A percentile compares a stretch with the other conserved stretches of the same genome.
Conservation (phyloP, 176 grass and related monocot genomes). For the Tillandsia fasciculata region DNA sequence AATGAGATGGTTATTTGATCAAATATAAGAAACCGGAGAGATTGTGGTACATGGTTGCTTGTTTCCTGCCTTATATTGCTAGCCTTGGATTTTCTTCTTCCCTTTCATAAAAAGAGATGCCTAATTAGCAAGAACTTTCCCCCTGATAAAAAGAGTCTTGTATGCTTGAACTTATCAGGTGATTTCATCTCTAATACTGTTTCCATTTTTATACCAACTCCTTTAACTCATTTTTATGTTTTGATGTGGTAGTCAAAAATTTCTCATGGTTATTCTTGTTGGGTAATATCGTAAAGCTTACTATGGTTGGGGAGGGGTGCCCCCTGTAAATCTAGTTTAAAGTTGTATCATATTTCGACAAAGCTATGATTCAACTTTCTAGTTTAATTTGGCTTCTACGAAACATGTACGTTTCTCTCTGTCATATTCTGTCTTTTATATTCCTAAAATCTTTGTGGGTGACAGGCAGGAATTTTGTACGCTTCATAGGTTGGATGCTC, state of each 20-base stretch:
- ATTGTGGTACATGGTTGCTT: too few relatives aligned
- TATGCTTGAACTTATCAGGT: too few relatives aligned
- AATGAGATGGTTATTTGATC: too few relatives aligned
- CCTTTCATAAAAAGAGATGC: too few relatives aligned
- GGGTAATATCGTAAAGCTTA: background rate
- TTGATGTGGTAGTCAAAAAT: background rate
- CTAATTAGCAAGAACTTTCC: too few relatives aligned
- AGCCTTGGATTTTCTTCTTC: too few relatives aligned
- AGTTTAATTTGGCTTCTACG: background rate
- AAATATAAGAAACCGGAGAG: too few relatives aligned
- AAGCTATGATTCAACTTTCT: background rate
- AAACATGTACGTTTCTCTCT: background rate
- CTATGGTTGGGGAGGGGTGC: background rate
- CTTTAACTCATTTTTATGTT: background rate
- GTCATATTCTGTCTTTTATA: conserved; percentile 9
- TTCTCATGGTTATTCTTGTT: background rate
- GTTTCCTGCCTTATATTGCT: too few relatives aligned
- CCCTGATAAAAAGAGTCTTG: too few relatives aligned
- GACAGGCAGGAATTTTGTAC: conserved; percentile 29
- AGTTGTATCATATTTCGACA: background rate
- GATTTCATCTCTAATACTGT: background rate
- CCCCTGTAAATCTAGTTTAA: background rate
- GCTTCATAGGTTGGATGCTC: background rate
- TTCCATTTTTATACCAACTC: background rate
- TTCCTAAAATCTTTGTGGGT: conserved; percentile 15